Base-by-base conservation (phyloP, 129 eudicot genomes). In the Chrysanthemum seticuspe region DNA sequence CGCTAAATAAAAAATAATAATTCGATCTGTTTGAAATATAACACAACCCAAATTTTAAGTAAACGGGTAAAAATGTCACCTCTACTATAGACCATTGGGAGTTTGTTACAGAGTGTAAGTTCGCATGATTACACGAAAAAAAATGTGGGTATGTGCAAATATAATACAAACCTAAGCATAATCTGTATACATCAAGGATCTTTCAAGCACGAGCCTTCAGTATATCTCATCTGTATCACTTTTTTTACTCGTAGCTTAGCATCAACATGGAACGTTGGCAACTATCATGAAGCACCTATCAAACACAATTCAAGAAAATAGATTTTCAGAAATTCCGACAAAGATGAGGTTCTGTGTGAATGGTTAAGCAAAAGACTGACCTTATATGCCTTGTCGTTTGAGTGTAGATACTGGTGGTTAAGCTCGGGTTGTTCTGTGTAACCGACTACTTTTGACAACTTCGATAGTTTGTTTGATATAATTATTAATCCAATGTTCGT, bases 401-500 rank as follows among this genome's bases (percentile, higher is more conserved):
- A 73, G 51, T 31, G 47, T 62, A 25, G 62, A 58, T 34, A 54
- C 67, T 55, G 61, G 75, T 52, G 57, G 13, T 67, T 67, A 50
- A 54, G 51, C 54, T 11, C 14, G 75, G 48, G 61, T 44, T 60
- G 62, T 40, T 40, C 65, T 11, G 45, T 72, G 19, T 74, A 55
- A 68, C 76, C 3, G 13, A 64, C 55, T 78, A 27, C 58, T 51
- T 69, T 54, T 21, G 54, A 62, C 62, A 45, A 63, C 62, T 64
- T 58, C 16, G 7, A 55, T 36, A 12, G 67, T 2, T 79, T 68
- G 6, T 60, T 29, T 10, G 8, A 15, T 66, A 0, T 21, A 56
- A 2, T 7, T 82, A 89, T 40, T 77, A 78, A 36, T 84, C 76
- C 56, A 89, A 78, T 21, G 87, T 71, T 50, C 85, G 79, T 72